Evolutionary conservation across 352 stramenopile species (phyloP).

Genomic region (Peronospora destructor): DNA sequence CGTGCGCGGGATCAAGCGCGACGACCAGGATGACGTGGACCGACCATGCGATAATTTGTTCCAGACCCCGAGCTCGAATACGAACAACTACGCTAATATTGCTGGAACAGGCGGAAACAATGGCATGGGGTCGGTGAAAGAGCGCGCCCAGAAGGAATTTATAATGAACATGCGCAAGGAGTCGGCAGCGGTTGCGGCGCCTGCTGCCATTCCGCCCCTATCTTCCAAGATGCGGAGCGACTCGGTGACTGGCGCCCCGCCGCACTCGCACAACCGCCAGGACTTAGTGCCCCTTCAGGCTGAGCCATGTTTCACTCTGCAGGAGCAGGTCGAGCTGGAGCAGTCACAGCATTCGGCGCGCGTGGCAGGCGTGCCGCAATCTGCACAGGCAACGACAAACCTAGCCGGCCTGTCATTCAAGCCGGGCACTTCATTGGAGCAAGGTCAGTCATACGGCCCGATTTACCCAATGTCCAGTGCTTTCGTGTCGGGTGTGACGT

Average conservation of each 20-base stretch:
- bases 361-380: slow-evolving; percentile 17
- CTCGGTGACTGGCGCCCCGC: slow-evolving; percentile 25
- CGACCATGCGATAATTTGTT: slow-evolving; percentile 60
- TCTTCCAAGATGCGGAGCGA: slow-evolving; percentile 36
- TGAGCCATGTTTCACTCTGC: slow-evolving; percentile 35
- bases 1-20: slow-evolving; percentile 37
- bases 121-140: slow-evolving; percentile 10
- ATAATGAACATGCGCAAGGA: slow-evolving; percentile 31
- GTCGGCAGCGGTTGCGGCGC: slow-evolving; percentile 15
- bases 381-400: slow-evolving; percentile 23
- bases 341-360: slow-evolving; percentile 23
- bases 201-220: slow-evolving; percentile 13
- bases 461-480: slow-evolving; percentile 15
- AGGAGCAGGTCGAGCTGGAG: slow-evolving; percentile 34
- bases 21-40: slow-evolving; percentile 45
- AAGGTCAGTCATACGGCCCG: slow-evolving; percentile 2
- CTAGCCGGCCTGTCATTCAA: slow-evolving; percentile 22
- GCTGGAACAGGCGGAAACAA: slow-evolving; percentile 14
- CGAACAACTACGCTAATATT: slow-evolving; percentile 33
- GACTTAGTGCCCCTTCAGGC: slow-evolving; percentile 28
- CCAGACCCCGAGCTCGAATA: slow-evolving; percentile 50
- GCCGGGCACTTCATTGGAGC: slow-evolving; percentile 21
- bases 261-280: slow-evolving; percentile 26
- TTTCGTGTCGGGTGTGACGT: slow-evolving; percentile 34
- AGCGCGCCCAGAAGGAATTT: slow-evolving; percentile 24